Evolutionary conservation across 352 stramenopile species (phyloP).

Genomic region (Thraustochytrium sp.): DNA sequence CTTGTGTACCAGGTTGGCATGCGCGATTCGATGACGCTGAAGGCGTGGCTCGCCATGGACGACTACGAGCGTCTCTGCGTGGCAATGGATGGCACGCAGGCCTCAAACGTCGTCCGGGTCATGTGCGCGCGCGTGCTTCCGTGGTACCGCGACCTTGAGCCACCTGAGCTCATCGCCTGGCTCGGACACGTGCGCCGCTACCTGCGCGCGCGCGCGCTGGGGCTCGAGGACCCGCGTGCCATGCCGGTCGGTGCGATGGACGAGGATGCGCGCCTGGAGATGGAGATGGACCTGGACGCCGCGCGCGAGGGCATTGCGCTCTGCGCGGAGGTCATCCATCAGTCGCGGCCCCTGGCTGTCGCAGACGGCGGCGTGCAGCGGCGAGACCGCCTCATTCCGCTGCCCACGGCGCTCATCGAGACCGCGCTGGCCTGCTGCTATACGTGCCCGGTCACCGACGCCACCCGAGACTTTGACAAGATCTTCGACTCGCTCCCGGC

Average conservation of each 20-base stretch:
- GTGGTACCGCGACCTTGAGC: not conserved
- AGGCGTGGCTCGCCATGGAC: not conserved
- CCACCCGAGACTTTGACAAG: not conserved
- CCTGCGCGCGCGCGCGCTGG: not conserved
- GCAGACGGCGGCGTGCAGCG: not conserved
- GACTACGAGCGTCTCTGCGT: constrained; percentile 22
- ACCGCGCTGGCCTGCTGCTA: constrained; percentile 19
- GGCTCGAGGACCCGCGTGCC: not conserved
- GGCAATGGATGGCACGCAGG: not conserved
- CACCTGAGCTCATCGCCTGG: not conserved
- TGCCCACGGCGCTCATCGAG: constrained; percentile 7
- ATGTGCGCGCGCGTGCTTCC: not conserved
- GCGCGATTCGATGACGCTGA: not conserved
- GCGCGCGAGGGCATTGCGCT: constrained; percentile 8
- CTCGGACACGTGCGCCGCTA: not conserved
- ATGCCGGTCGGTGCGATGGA: not conserved
- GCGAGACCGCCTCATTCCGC: not conserved
- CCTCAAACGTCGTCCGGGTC: not conserved
- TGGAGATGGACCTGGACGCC: not conserved
- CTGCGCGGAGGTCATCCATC: constrained; percentile 25
- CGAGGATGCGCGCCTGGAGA: not conserved
- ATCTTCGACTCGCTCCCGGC: constrained; percentile 27
- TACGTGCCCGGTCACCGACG: not conserved
- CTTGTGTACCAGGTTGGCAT: constrained; percentile 3
- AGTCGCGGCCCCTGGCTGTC: not conserved